Percentiles rank a stretch among this genome's conserved stretches.
Evolutionary conservation across 2,329 filamentous ascomycete genomes (phyloP).

Genomic region (Orbilia ellipsospora): DNA sequence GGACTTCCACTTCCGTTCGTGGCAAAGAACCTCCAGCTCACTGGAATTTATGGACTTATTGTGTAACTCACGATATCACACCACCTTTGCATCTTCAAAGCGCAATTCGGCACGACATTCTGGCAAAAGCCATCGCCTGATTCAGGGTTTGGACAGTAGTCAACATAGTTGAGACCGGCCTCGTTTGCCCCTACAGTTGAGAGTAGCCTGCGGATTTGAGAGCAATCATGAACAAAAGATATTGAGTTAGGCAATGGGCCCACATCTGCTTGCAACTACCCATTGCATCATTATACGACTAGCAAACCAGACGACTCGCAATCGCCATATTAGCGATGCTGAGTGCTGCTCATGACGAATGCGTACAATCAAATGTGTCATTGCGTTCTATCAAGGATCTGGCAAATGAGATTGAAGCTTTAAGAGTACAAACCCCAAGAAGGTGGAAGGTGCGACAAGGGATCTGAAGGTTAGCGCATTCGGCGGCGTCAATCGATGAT

Average conservation of each 20-base stretch:
- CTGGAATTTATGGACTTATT: conserved; percentile 12
- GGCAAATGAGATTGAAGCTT: conserved; percentile 22
- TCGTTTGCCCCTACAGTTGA: too few species aligned
- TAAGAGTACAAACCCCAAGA: conserved; percentile 11
- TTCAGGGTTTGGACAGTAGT: too few species aligned
- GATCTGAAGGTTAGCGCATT: not conserved
- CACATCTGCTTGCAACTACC: too few species aligned
- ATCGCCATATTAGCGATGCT: not conserved
- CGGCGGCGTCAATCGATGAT: not conserved
- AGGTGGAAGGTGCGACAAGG: conserved; percentile 19
- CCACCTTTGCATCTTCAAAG: not conserved
- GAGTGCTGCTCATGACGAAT: conserved; percentile 8
- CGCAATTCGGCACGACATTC: too few species aligned
- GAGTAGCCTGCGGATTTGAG: too few species aligned
- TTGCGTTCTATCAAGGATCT: conserved; percentile 27
- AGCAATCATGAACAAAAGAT: too few species aligned
- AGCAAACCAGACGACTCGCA: not conserved
- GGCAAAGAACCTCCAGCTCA: conserved; percentile 13
- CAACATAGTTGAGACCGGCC: too few species aligned
- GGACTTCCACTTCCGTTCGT: conserved; percentile 14
- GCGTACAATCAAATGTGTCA: conserved; percentile 15
- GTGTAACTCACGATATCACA: conserved; percentile 23
- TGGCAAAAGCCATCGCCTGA: too few species aligned
- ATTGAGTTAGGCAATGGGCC: too few species aligned
- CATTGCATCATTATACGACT: not conserved